A percentile compares a stretch with the other conserved stretches of the same genome.
Conservation (phyloP, 768 basidiomycete species). For the Boletus coccyginus region DNA sequence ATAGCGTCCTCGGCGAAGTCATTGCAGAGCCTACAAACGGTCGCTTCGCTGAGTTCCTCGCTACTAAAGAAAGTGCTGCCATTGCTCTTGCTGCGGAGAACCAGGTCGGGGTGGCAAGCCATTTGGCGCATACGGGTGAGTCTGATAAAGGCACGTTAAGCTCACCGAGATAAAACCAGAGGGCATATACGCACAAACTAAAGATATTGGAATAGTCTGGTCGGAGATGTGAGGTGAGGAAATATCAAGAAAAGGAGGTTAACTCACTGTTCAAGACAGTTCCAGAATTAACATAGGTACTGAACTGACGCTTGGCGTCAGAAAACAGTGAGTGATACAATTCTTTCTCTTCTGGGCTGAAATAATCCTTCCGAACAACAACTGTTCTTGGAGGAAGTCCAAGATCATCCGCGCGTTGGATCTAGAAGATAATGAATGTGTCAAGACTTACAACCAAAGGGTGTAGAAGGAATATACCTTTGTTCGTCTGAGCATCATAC, state of each 20-base stretch:
- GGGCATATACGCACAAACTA: constrained; percentile 51
- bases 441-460: not conserved
- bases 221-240: constrained; percentile 3
- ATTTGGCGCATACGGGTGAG: constrained; percentile 96
- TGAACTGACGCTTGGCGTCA: constrained; percentile 90
- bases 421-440: constrained; percentile 36
- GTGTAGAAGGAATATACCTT: constrained; percentile 45
- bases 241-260: not conserved
- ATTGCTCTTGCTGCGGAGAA: constrained; percentile 83
- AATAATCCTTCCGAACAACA: constrained; percentile 84
- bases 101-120: constrained; percentile 94
- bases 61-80: constrained; percentile 52
- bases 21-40: constrained; percentile 93
- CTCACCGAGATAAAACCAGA: not conserved
- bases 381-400: constrained; percentile 93
- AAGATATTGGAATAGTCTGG: constrained; percentile 89
- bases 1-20: constrained; percentile 98
- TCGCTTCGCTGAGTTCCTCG: constrained; percentile 66
- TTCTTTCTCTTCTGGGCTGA: constrained; percentile 97
- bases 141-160: constrained; percentile 37
- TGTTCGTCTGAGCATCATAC: constrained; percentile 94
- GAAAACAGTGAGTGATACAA: constrained; percentile 89
- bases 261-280: constrained; percentile 88
- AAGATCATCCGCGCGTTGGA: constrained; percentile 95
- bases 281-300: constrained; percentile 85